Conservation (phyloP, 2,329 filamentous ascomycete genomes). For the Passalora sequoiae region DNA sequence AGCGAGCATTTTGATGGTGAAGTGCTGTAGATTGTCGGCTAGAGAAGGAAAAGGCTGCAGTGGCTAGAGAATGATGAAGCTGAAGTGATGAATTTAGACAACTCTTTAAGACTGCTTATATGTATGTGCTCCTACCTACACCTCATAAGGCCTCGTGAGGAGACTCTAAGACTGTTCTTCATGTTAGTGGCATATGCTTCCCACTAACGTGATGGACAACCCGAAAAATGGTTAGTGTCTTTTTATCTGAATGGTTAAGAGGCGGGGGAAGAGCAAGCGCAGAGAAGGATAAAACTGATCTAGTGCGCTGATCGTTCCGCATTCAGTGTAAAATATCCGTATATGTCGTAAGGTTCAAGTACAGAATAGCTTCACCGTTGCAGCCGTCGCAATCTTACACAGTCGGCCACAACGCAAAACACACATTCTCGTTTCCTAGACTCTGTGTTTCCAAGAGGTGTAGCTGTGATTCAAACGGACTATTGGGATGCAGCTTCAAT, state of each 20-base stretch:
- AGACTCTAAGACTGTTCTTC: neutral
- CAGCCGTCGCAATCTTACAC: too few relatives aligned
- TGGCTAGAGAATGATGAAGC: neutral
- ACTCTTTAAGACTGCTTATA: neutral
- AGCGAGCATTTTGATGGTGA: too few relatives aligned
- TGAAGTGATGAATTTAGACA: neutral
- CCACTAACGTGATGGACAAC: too few relatives aligned
- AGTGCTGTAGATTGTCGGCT: neutral
- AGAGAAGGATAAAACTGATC: neutral
- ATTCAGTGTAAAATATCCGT: neutral
- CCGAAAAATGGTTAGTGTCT: neutral
- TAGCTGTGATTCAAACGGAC: too few relatives aligned
- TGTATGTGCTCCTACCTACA: neutral
- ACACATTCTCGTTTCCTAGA: too few relatives aligned
- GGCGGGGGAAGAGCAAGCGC: neutral
- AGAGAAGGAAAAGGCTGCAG: neutral
- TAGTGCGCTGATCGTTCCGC: neutral
- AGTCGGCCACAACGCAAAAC: too few relatives aligned
- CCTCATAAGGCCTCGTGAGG: neutral
- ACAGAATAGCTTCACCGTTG: neutral
- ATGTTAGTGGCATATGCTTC: neutral
- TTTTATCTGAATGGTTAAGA: neutral
- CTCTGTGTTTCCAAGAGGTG: too few relatives aligned
- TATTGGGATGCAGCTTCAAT: too few relatives aligned
- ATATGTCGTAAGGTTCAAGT: neutral